These are phyloP conservation scores for Wickerhamiella lipophila DNA, from an alignment of 805 yeast genomes.

Conservation along the genomic window DNA sequence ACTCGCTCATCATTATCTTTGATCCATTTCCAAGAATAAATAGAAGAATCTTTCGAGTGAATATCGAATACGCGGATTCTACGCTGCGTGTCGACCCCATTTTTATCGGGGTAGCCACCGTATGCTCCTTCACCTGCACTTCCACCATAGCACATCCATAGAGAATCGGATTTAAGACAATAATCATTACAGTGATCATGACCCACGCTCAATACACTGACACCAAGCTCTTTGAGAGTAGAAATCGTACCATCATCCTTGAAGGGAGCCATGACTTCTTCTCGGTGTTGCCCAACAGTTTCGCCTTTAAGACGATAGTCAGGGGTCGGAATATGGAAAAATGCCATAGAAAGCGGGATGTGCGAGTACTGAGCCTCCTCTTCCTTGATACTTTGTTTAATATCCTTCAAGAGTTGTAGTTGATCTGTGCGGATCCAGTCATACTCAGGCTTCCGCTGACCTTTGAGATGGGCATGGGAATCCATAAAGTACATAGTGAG, in stretches of 20 bases:
- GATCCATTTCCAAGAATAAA: slow-evolving; percentile 61
- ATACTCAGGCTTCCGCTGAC: slow-evolving; percentile 42
- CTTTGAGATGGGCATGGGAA: slow-evolving; percentile 59
- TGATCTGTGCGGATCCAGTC: slow-evolving; percentile 65
- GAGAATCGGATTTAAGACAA: slow-evolving; percentile 44
- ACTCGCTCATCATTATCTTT: slow-evolving; percentile 39
- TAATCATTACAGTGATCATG: slow-evolving; percentile 95
- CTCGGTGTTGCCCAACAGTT: slow-evolving; percentile 52
- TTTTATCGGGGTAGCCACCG: slow-evolving; percentile 50
- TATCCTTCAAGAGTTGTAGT: slow-evolving; percentile 40
- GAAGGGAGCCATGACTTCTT: slow-evolving; percentile 67
- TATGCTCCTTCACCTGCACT: slow-evolving; percentile 92
- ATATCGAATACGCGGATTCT: slow-evolving; percentile 62
- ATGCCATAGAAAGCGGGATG: slow-evolving; percentile 63
- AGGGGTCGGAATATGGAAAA: slow-evolving; percentile 88
- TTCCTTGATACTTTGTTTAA: slow-evolving; percentile 26
- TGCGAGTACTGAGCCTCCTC: slow-evolving; percentile 30
- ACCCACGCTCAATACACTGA: slow-evolving; percentile 67
- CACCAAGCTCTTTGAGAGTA: slow-evolving; percentile 50
- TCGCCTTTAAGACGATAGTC: slow-evolving; percentile 44
- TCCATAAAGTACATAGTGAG: slow-evolving; percentile 66
- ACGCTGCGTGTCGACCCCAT: slow-evolving; percentile 60
- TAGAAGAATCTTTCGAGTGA: slow-evolving; percentile 37
- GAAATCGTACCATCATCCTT: slow-evolving; percentile 56
- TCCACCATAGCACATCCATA: slow-evolving; percentile 93